A percentile compares a stretch with the other conserved stretches of the same genome.
These are phyloP conservation scores for Botryosphaeria dothidea DNA, from an alignment of 2,329 filamentous ascomycete species.

Conservation along the genomic window DNA sequence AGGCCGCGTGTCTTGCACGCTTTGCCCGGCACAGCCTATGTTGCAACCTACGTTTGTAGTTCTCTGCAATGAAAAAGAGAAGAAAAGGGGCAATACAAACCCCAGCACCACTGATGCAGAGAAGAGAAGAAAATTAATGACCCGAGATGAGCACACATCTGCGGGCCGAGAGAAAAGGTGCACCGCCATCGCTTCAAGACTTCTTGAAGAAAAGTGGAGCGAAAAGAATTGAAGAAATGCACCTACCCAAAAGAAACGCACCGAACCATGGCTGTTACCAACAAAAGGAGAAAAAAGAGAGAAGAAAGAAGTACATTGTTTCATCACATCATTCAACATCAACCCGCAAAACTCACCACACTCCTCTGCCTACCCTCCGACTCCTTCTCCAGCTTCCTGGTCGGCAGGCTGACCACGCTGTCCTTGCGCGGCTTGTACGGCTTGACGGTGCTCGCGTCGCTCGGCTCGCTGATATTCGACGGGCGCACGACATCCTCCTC, in stretches of 20 bases:
- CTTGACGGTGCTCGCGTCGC: constrained; percentile 37
- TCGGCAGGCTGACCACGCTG: constrained; percentile 16
- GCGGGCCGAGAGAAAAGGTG: not conserved
- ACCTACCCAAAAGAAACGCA: not conserved
- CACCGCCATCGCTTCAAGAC: not conserved
- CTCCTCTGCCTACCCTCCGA: not conserved
- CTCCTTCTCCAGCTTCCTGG: constrained; percentile 3
- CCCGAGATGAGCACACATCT: not conserved
- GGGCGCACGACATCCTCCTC: constrained; percentile 18
- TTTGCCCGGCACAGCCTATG: not conserved
- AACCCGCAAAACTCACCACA: constrained; percentile 10
- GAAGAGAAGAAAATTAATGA: not conserved
- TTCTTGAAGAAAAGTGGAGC: not conserved
- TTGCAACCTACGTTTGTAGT: not conserved
- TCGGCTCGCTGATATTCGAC: constrained; percentile 33
- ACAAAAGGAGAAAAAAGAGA: not conserved
- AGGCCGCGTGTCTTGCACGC: not conserved
- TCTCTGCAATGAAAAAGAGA: not conserved
- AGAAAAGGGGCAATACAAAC: no score
- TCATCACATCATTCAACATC: not conserved
- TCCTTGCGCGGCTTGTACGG: constrained; percentile 23
- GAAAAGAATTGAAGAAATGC: not conserved
- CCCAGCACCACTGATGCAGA: not conserved
- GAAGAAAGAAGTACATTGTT: not conserved
- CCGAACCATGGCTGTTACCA: not conserved